Conservation (phyloP, 306 rosid species). For the Vigna angularis region DNA sequence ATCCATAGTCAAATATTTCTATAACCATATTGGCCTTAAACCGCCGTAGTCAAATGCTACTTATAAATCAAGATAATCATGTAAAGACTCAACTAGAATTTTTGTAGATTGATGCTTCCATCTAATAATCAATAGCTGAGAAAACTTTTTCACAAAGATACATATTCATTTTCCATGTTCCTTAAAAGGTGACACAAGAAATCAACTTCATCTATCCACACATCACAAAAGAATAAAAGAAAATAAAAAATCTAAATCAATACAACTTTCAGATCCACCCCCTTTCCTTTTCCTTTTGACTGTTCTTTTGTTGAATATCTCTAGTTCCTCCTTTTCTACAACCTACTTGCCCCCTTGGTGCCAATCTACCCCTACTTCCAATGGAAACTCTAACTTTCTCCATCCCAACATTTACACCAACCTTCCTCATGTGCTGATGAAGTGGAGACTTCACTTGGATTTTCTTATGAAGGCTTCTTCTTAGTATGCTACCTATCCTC, state of each 20-base stretch:
- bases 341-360: constrained; percentile 61
- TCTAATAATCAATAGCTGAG: not conserved
- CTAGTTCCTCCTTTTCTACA: constrained; percentile 65
- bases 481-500: constrained; percentile 69
- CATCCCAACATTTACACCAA: constrained; percentile 82
- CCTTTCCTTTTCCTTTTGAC: constrained; percentile 87
- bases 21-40: too few relatives aligned
- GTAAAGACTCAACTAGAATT: too few relatives aligned
- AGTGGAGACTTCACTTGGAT: constrained; percentile 69
- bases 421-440: constrained; percentile 76
- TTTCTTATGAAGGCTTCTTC: constrained; percentile 81
- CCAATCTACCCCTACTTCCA: constrained; percentile 79
- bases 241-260: constrained; percentile 22
- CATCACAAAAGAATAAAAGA: constrained; percentile 28
- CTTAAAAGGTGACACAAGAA: constrained; percentile 42
- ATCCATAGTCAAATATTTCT: too few relatives aligned
- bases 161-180: constrained; percentile 41
- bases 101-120: not conserved
- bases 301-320: constrained; percentile 68
- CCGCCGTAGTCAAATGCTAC: too few relatives aligned
- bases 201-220: constrained; percentile 52
- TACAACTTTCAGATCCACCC: constrained; percentile 65
- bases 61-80: too few relatives aligned
- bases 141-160: not conserved
- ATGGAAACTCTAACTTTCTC: constrained; percentile 91